A percentile compares a stretch with the other conserved stretches of the same genome.
These are phyloP conservation scores for Pseudonitzschia multiseries DNA, from an alignment of 108 stramenopile genomes.

Conservation along the genomic window DNA sequence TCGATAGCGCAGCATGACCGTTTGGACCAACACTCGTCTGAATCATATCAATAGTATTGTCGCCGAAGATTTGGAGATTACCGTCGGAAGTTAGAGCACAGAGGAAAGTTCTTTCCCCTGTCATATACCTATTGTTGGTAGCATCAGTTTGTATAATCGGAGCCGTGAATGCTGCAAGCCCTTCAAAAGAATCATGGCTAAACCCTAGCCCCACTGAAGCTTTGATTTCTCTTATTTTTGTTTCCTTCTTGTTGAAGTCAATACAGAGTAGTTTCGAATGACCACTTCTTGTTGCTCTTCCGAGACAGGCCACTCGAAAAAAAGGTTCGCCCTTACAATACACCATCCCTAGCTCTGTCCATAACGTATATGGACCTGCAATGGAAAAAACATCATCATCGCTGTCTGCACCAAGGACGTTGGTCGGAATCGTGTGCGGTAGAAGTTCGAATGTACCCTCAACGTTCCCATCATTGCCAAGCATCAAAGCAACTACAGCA, in stretches of 20 bases:
- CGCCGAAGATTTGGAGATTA: conserved; percentile 58
- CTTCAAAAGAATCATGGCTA: conserved; percentile 50
- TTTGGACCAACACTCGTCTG: not conserved
- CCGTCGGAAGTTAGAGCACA: conserved; percentile 54
- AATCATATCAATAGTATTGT: conserved; percentile 33
- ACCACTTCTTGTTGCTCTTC: conserved; percentile 44
- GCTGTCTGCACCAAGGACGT: conserved; percentile 35
- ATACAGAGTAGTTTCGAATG: conserved; percentile 56
- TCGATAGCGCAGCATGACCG: not conserved
- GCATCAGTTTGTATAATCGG: conserved; percentile 18
- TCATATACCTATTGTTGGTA: not conserved
- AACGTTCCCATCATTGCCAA: conserved; percentile 56
- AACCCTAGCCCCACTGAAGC: conserved; percentile 41
- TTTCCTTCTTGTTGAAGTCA: conserved; percentile 62
- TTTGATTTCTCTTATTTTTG: conserved; percentile 50
- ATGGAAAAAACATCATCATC: conserved; percentile 30
- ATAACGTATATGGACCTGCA: conserved; percentile 63
- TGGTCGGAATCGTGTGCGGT: conserved; percentile 50
- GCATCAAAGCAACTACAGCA: conserved; percentile 58
- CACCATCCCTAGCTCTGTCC: conserved; percentile 60
- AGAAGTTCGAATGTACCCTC: conserved; percentile 65
- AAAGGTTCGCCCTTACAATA: conserved; percentile 35
- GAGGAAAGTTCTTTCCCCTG: conserved; percentile 57
- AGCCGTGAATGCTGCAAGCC: conserved; percentile 48
- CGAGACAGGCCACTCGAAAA: conserved; percentile 62